These are phyloP conservation scores for Taiwanofungus camphoratus DNA, from an alignment of 1,284 basidiomycete genomes.

Conservation along the genomic window DNA sequence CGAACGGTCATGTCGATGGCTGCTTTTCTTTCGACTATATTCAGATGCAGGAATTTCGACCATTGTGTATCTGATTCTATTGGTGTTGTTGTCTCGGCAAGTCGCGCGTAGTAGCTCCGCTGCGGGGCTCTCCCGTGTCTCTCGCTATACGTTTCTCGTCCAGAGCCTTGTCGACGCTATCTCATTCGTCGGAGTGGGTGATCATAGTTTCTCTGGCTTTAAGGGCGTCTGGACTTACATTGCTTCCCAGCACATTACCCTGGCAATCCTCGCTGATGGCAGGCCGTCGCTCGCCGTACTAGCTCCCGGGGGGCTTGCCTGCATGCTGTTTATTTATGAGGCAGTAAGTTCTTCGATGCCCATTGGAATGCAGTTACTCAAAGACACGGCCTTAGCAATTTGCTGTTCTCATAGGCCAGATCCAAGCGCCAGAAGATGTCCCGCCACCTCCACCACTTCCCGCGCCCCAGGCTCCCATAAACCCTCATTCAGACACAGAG, in stretches of 20 bases:
- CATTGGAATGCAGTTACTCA: constrained; percentile 2
- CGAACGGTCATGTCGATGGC: too few species aligned
- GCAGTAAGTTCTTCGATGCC: constrained; percentile 43
- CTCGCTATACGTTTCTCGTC: constrained; percentile 74
- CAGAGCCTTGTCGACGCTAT: constrained; percentile 77
- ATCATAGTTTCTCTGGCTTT: neutral
- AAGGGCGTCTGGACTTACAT: neutral
- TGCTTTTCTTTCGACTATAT: too few species aligned
- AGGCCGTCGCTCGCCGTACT: constrained; percentile 72
- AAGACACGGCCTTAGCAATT: constrained; percentile 59
- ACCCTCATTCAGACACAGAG: too few species aligned
- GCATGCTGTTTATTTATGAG: constrained; percentile 66
- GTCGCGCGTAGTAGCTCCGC: constrained; percentile 73
- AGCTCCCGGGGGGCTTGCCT: constrained; percentile 77
- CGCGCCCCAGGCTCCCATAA: constrained; percentile 18
- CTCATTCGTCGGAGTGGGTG: constrained; percentile 64
- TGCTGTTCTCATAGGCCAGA: constrained; percentile 69
- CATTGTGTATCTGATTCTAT: constrained; percentile 59
- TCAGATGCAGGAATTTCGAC: constrained; percentile 71
- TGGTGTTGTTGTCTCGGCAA: constrained; percentile 69
- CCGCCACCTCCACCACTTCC: constrained; percentile 22
- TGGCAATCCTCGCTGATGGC: constrained; percentile 78
- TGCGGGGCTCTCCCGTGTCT: constrained; percentile 70
- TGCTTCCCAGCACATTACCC: constrained; percentile 58
- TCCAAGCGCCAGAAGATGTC: constrained; percentile 75